Percentiles rank a stretch among this genome's conserved stretches.
phyloP scores from a whole-genome alignment of 768 basidiomycete genomes.

The Lentinula edodes region DNA sequence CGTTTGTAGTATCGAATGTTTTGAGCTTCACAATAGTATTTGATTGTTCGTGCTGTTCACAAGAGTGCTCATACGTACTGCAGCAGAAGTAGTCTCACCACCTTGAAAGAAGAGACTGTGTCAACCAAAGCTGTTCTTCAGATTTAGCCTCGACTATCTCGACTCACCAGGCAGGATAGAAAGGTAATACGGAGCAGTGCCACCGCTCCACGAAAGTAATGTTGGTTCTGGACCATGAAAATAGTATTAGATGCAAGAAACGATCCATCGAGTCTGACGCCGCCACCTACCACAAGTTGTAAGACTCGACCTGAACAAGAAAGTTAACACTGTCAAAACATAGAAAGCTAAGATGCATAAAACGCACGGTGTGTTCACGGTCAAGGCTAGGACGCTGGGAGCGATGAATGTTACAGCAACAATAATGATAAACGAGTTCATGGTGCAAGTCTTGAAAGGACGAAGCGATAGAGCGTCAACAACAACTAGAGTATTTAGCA shows the following conservation, averaged over 20 bases:
- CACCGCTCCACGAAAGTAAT: constrained; percentile 47
- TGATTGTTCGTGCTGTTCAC: not conserved
- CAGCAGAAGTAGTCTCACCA: constrained; percentile 42
- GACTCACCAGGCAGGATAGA: constrained; percentile 54
- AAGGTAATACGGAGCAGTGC: constrained; percentile 52
- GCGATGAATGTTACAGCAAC: constrained; percentile 32
- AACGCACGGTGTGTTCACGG: constrained; percentile 68
- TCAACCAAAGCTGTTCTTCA: not conserved
- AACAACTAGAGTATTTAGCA: not conserved
- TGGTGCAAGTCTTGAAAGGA: constrained; percentile 14
- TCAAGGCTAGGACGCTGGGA: constrained; percentile 32
- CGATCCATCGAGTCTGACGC: not conserved
- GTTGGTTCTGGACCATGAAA: constrained; percentile 46
- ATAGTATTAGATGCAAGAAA: not conserved
- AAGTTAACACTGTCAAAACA: not conserved
- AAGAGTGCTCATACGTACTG: constrained; percentile 34
- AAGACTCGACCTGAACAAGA: not conserved
- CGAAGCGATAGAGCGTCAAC: not conserved
- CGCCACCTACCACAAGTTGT: not conserved
- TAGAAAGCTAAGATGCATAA: not conserved
- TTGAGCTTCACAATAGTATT: constrained; percentile 37
- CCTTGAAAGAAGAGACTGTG: constrained; percentile 27
- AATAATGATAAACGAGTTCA: constrained; percentile 32
- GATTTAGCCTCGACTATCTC: not conserved
- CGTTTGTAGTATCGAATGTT: constrained; percentile 41